Evolutionary conservation across 192 early-diverging fungal species (phyloP), one percentile per base, ranked within the genome.

Genomic region (Dissophora ornata): DNA sequence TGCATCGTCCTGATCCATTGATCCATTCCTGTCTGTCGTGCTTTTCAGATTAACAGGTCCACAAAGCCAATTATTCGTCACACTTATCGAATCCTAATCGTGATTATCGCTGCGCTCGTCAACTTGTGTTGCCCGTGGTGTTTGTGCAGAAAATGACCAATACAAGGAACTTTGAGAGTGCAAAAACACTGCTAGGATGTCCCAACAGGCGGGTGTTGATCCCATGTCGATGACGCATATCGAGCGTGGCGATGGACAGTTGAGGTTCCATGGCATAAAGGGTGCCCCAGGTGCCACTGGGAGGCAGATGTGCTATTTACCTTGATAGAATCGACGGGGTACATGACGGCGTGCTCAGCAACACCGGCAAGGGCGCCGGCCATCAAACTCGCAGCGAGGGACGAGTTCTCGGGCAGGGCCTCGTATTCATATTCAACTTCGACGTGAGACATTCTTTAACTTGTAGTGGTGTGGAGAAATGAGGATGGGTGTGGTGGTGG

Each of bases 281-380:
- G n/a, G n/a, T n/a, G n/a, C n/a, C n/a, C n/a, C n/a, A n/a, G n/a
- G n/a, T n/a, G n/a, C n/a, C n/a, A n/a, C n/a, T n/a, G n/a, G n/a
- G n/a, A n/a, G n/a, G n/a, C n/a, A n/a, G n/a, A n/a, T n/a, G 61
- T 86, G 85, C 19, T 96, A 95, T 42, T 61, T 86, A 94, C 93
- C 91, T 99, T 99, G 69, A 99, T 89, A 57, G 86, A 87, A 79
- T 99, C 97, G 22, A 97, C 83, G 2, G 96, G 97, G 80, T 94
- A 97, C 92, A 96, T 97, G 52, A 96, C 85, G 29, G 92, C 89
- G 78, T 99, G 97, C 82, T 99, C 97, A 53, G 92, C 93, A 69
- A 99, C 97, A 56, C 97, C 97, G n/a, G 97, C 97, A 16, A 95
- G 84, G 1, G 97, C 96, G 16, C 97, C 97, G 1, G 96, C 97